Evolutionary conservation across 2,329 filamentous ascomycete genomes (phyloP).

Genomic region (Fusarium beomiforme): DNA sequence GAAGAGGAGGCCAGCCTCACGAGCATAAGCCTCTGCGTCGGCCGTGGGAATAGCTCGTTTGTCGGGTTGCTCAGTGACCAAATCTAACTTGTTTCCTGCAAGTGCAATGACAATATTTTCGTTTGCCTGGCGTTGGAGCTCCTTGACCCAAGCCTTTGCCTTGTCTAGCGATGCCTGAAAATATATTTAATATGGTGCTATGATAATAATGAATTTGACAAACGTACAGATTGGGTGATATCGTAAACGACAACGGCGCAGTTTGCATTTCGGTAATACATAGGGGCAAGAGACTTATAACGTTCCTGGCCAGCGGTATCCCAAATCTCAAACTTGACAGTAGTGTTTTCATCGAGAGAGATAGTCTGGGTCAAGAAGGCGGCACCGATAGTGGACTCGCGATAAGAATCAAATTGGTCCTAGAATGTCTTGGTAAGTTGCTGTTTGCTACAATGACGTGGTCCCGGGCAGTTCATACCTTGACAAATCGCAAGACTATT

Average conservation of each 20-base stretch:
- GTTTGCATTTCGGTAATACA: constrained; percentile 99
- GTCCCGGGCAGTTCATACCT: constrained; percentile 67
- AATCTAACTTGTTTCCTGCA: constrained; percentile 96
- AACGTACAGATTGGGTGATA: constrained; percentile 94
- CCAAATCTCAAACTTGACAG: constrained; percentile 99
- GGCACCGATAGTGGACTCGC: constrained; percentile 97
- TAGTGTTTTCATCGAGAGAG: constrained; percentile 96
- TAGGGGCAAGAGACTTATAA: constrained; percentile 98
- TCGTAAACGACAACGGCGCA: constrained; percentile 99
- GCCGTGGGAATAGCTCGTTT: constrained; percentile 91
- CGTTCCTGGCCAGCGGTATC: constrained; percentile 98
- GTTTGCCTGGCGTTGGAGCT: constrained; percentile 97
- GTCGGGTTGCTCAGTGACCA: constrained; percentile 93
- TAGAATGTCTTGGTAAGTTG: constrained; percentile 51
- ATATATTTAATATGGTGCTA: constrained; percentile 27
- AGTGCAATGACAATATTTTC: constrained; percentile 99
- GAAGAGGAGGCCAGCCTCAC: constrained; percentile 92
- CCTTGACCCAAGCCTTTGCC: constrained; percentile 99
- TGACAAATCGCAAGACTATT: constrained; percentile 96
- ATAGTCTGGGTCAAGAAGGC: constrained; percentile 99
- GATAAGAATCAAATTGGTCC: constrained; percentile 99
- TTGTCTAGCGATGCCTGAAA: constrained; percentile 88
- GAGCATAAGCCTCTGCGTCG: constrained; percentile 94
- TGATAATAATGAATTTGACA: neutral
- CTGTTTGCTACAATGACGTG: neutral